These are phyloP conservation scores for Calocybe gangraenosa DNA, from an alignment of 768 basidiomycete species.

Conservation along the genomic window DNA sequence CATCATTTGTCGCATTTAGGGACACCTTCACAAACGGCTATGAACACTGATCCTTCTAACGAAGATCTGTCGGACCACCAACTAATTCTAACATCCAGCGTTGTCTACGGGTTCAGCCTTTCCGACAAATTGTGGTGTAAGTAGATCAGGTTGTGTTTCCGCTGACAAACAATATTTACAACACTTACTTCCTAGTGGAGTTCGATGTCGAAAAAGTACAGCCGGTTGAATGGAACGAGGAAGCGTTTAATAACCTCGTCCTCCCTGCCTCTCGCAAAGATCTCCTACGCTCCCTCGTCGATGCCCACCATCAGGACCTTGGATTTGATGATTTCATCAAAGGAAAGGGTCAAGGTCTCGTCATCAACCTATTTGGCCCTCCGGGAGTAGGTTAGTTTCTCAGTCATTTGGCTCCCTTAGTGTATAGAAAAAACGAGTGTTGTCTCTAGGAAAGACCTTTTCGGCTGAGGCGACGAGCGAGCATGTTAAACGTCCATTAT, in stretches of 20 bases:
- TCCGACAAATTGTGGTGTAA: constrained; percentile 55
- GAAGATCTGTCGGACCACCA: constrained; percentile 45
- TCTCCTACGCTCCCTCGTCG: constrained; percentile 53
- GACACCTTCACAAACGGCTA: no score
- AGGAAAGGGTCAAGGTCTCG: constrained; percentile 47
- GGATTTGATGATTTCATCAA: constrained; percentile 60
- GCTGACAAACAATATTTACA: constrained; percentile 27
- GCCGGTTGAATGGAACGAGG: constrained; percentile 51
- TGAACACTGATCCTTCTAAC: no score
- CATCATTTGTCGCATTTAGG: no score
- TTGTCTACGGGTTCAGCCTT: constrained; percentile 62
- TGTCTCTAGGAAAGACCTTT: constrained; percentile 46
- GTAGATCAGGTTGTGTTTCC: constrained; percentile 15
- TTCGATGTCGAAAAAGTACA: constrained; percentile 53
- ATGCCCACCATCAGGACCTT: constrained; percentile 48
- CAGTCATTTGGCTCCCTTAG: not conserved
- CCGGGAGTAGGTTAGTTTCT: constrained; percentile 48
- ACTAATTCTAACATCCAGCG: constrained; percentile 49
- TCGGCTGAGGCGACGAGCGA: constrained; percentile 59
- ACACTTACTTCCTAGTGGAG: constrained; percentile 37
- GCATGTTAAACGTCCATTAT: constrained; percentile 48
- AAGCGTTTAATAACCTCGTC: constrained; percentile 44
- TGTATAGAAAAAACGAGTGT: no score
- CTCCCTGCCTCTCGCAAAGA: constrained; percentile 32
- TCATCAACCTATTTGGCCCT: constrained; percentile 54